Evolutionary conservation across 495 filamentous ascomycete species (phyloP), one percentile per base, ranked within the genome.

Genomic region (Talaromyces thailandensis): DNA sequence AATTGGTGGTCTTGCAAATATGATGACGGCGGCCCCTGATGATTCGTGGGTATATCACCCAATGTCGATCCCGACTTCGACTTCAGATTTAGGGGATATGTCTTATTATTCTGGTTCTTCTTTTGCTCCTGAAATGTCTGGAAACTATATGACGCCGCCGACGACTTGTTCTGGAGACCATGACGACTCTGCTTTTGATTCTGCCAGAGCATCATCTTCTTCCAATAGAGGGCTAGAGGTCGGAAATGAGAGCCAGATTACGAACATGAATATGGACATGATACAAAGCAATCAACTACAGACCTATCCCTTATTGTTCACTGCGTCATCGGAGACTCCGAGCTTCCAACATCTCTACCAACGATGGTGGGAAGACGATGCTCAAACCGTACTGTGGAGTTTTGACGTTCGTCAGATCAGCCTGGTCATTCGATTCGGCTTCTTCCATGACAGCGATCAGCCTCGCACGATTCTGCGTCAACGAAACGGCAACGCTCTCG

Each of bases 291-390:
- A 11, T 55, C 51, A 28, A 28, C 23, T 55, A 55, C 51, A 55
- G n/a, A 28, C 29, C 14, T 77, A 76, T 56, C 73, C 66, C 18
- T 66, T 68, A 40, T 57, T 78, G 4, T 79, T 78, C 66, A 68
- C 66, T 28, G 28, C 67, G 5, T 56, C 63, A 37, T 43, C 66
- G 1, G 76, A 79, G 58, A 63, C 73, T 9, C 74, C 76, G 23
- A 67, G 63, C 8, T 74, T 75, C 58, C 66, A 58, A 23, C 52
- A 68, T 4, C 23, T 65, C 0, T 78, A 74, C 53, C 59, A 35
- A 24, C 71, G 70, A 45, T 79, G 74, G 73, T 79, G 76, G 76
- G 76, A 78, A 58, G 76, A 77, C 48, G 75, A 79, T 53, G 74
- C 75, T 0, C 69, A 66, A 0, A 71, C 75, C 0, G 65, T 76